A percentile compares a stretch with the other conserved stretches of the same genome.
These are phyloP conservation scores for Vanrija sp. DNA, from an alignment of 1,284 basidiomycete species.

Conservation along the genomic window DNA sequence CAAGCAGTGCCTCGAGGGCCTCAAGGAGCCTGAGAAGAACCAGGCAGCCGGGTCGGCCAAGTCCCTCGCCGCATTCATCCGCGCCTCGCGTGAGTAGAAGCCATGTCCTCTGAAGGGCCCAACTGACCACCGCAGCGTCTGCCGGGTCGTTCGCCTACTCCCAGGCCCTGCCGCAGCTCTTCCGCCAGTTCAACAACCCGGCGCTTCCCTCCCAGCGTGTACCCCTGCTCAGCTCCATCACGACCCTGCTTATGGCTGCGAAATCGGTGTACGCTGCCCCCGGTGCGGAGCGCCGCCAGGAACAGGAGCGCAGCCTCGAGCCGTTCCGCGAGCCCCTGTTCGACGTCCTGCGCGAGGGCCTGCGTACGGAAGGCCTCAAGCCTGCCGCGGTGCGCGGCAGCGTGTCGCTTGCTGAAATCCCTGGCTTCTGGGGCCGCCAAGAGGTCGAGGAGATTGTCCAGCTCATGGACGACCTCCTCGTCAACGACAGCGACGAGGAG, in stretches of 20 bases:
- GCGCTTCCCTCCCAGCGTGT: constrained; percentile 70
- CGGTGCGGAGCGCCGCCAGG: constrained; percentile 26
- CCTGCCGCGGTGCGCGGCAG: constrained; percentile 55
- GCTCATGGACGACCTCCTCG: constrained; percentile 64
- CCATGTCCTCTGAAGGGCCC: background rate
- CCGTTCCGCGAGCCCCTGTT: constrained; percentile 69
- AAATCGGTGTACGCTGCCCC: constrained; percentile 37
- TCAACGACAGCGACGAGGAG: constrained; percentile 59
- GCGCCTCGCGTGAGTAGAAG: constrained; percentile 63
- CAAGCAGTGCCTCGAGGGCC: constrained; percentile 69
- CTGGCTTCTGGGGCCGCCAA: constrained; percentile 60
- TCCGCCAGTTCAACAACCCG: constrained; percentile 70
- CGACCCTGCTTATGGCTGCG: constrained; percentile 44
- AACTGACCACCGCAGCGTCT: constrained; percentile 54
- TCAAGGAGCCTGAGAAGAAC: constrained; percentile 85
- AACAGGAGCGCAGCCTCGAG: constrained; percentile 53
- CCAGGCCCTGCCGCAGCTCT: constrained; percentile 66
- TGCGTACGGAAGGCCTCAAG: constrained; percentile 54
- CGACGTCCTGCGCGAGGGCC: constrained; percentile 40
- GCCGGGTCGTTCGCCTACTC: constrained; percentile 65
- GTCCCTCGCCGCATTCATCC: constrained; percentile 69
- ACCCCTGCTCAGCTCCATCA: constrained; percentile 62
- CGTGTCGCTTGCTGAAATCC: constrained; percentile 62
- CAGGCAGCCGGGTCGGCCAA: constrained; percentile 80
- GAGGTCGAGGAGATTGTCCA: constrained; percentile 78